Evolutionary conservation across 129 eudicot genomes (phyloP).

Genomic region (Flaveria sonorensis): DNA sequence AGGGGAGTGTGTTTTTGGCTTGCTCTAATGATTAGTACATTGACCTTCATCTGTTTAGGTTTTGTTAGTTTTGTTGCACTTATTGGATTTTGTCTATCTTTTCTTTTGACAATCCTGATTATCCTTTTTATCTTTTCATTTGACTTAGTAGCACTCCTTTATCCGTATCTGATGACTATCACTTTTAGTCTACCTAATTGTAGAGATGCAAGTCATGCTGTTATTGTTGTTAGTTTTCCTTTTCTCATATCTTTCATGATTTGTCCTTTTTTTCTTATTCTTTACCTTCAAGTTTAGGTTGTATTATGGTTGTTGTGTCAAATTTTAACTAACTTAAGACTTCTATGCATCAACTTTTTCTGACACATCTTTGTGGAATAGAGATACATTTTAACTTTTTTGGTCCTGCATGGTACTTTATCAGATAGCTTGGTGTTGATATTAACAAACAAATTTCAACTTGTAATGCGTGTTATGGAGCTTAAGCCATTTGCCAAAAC

Average conservation of each 20-base stretch:
- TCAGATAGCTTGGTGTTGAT: conserved; percentile 10
- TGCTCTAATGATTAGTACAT: neutral
- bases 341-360: conserved; percentile 17
- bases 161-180: neutral
- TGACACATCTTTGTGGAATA: conserved; percentile 4
- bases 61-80: conserved; percentile 8
- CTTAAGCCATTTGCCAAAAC: neutral
- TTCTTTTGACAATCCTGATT: neutral
- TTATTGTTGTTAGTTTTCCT: neutral
- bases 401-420: neutral
- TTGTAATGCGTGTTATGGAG: conserved; percentile 3
- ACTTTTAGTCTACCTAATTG: conserved; percentile 23
- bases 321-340: neutral
- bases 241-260: neutral
- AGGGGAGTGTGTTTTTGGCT: neutral
- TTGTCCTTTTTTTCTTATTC: neutral
- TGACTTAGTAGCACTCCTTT: neutral
- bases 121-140: neutral
- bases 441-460: neutral
- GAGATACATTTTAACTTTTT: neutral
- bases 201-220: conserved; percentile 5
- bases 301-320: conserved; percentile 5
- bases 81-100: neutral
- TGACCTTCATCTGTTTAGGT: neutral
- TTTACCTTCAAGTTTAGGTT: conserved; percentile 14